Evolutionary conservation across 257 asterid species (phyloP).

Genomic region (Apocynum venetum): DNA sequence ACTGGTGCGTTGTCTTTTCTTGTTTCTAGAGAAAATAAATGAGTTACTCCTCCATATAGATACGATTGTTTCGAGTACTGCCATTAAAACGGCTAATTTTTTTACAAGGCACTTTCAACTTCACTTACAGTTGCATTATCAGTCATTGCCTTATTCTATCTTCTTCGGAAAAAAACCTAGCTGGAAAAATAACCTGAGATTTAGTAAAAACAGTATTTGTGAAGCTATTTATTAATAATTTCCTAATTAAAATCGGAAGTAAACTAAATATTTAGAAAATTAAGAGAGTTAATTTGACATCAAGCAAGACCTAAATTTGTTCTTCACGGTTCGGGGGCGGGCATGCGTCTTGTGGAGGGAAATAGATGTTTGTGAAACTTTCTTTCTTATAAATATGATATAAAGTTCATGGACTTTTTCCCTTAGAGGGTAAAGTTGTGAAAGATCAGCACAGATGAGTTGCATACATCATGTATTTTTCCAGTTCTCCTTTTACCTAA

Average conservation of each 20-base stretch:
- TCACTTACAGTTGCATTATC: slow-evolving; percentile 11
- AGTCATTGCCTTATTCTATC: slow-evolving; percentile 3
- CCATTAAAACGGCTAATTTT: not conserved
- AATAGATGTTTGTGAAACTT: no score
- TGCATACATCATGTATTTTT: no score
- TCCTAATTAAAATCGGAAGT: no score
- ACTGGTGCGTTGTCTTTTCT: slow-evolving; percentile 28
- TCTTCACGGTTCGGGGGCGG: no score
- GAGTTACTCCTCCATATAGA: not conserved
- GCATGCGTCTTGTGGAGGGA: no score
- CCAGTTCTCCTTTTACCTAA: not conserved
- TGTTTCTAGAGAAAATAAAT: not conserved
- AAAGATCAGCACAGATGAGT: no score
- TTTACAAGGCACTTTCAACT: slow-evolving; percentile 5
- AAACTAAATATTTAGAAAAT: no score
- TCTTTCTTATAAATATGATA: no score
- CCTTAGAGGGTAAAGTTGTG: no score
- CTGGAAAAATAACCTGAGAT: slow-evolving; percentile 1
- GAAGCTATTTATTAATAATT: not conserved
- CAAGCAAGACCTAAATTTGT: no score
- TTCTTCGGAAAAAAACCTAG: slow-evolving; percentile 19
- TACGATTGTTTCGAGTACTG: not conserved
- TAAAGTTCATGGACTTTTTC: no score
- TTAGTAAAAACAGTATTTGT: not conserved
- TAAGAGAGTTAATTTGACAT: no score